A percentile compares a stretch with the other conserved stretches of the same genome.
Conservation (phyloP, 352 stramenopile genomes). For the Globisporangium emineosum region DNA sequence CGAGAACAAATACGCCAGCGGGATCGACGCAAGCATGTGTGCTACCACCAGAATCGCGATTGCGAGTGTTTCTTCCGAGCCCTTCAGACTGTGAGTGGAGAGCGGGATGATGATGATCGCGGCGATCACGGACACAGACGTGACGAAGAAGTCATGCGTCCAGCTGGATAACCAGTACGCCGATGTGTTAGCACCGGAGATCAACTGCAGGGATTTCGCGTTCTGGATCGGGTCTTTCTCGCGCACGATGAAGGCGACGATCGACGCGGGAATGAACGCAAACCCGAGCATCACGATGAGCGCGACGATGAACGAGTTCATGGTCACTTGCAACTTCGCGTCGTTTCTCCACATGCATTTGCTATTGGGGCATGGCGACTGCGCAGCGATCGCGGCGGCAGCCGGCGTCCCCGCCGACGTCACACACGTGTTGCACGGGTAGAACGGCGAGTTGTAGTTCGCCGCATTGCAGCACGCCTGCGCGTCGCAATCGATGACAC, state of each 20-base stretch:
- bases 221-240: slow-evolving; percentile 47
- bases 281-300: slow-evolving; percentile 37
- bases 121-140: slow-evolving; percentile 22
- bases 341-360: slow-evolving; percentile 25
- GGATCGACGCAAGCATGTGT: slow-evolving; percentile 19
- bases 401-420: slow-evolving; percentile 6
- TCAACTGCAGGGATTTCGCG: slow-evolving; percentile 38
- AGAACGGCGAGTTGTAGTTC: slow-evolving; percentile 33
- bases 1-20: slow-evolving; percentile 31
- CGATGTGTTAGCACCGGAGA: slow-evolving; percentile 28
- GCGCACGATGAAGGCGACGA: slow-evolving; percentile 39
- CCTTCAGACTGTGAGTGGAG: slow-evolving; percentile 14
- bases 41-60: slow-evolving; percentile 20
- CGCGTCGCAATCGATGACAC: slow-evolving; percentile 31
- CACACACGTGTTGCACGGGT: slow-evolving; percentile 27
- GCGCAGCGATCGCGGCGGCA: slow-evolving; percentile 8
- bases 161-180: slow-evolving; percentile 41
- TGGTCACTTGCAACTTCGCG: slow-evolving; percentile 34
- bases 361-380: slow-evolving; percentile 18
- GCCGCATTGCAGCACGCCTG: slow-evolving; percentile 30
- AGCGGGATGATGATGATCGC: slow-evolving; percentile 26
- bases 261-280: slow-evolving; percentile 35
- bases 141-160: slow-evolving; percentile 32
- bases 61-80: slow-evolving; percentile 14
- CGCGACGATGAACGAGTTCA: slow-evolving; percentile 35